A percentile compares a stretch with the other conserved stretches of the same genome.
phyloP scores from a whole-genome alignment of 176 grass and related monocot species.

The Dendrocalamus sinicus region DNA sequence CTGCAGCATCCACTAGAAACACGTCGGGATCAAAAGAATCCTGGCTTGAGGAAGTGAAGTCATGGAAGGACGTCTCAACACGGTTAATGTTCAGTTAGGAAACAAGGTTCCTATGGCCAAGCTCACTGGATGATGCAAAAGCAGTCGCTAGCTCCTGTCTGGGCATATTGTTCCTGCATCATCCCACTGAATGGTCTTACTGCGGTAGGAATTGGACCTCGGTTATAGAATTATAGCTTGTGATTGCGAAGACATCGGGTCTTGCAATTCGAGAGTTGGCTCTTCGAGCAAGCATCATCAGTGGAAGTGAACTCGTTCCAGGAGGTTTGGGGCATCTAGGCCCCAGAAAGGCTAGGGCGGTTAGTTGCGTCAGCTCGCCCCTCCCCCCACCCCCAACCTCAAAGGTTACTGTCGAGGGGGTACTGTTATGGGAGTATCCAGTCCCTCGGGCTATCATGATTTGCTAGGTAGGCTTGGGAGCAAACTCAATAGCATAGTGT shows the following conservation, averaged over 20 bases:
- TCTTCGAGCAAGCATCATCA: neutral
- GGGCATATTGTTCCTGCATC: neutral
- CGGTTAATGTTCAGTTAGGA: neutral
- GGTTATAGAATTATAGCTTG: neutral
- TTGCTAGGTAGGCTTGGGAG: too few relatives aligned
- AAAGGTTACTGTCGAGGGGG: too few relatives aligned
- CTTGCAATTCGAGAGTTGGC: neutral
- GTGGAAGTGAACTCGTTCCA: too few relatives aligned
- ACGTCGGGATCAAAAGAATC: conserved; percentile 44
- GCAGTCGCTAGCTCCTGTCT: conserved; percentile 4
- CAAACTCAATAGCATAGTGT: too few relatives aligned
- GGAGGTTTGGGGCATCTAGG: too few relatives aligned
- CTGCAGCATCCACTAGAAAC: conserved; percentile 37
- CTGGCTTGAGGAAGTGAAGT: conserved; percentile 16
- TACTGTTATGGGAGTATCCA: too few relatives aligned
- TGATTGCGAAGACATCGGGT: neutral
- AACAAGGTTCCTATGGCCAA: neutral
- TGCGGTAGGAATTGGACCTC: neutral
- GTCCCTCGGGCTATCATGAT: too few relatives aligned
- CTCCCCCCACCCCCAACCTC: too few relatives aligned
- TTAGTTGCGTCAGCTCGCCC: too few relatives aligned
- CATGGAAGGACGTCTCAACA: neutral
- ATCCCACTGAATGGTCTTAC: neutral
- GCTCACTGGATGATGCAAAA: neutral
- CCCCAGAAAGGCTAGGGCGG: too few relatives aligned